Base-by-base conservation (phyloP, 768 basidiomycete species). In the Bullera alba region DNA sequence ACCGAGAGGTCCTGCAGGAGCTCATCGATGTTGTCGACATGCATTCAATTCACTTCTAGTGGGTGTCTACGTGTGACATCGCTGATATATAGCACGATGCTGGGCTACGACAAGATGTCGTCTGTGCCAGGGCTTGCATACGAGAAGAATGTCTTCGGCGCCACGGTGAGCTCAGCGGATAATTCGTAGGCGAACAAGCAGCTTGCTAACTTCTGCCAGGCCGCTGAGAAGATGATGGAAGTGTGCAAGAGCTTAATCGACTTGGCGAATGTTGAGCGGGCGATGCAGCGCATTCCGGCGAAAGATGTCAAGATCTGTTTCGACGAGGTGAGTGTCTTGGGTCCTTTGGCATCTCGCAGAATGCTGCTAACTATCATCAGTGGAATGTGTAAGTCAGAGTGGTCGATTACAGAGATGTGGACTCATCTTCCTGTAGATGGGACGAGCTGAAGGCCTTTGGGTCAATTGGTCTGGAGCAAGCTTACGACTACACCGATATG, bases 121-220 rank as follows among this genome's bases (percentile, higher is more conserved):
- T 41, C 32, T 7, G 57, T 55, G n/a, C 46, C 50, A 1, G 66
- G 64, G n/a, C 39, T 56, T 27, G 65, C 62, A 21, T 72, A 81
- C 54, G 71, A 75, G 50, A 77, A 79, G 30, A 81, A 80, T 49
- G 80, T 78, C 21, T 79, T 79, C 73, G 79, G 78, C 1, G 78
- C 58, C 10, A 79, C 78, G 3, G 79, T 70, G 29, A 54, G 69
- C 59, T 4, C 35, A 16, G 30, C 17, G 34, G n/a, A n/a, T n/a
- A n/a, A n/a, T n/a, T n/a, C n/a, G n/a, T n/a, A n/a, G n/a, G 10
- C 15, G 16, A 35, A 22, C 41, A 6, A 17, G 14, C 16, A 29
- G 8, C 17, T 5, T 39, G 34, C 35, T 35, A 27, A 2, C 27
- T 14, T 1, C 41, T 34, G 22, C 17, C 43, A 67, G 65, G 68